Evolutionary conservation across 768 basidiomycete species (phyloP).

Genomic region (Flagelloscypha sp.): DNA sequence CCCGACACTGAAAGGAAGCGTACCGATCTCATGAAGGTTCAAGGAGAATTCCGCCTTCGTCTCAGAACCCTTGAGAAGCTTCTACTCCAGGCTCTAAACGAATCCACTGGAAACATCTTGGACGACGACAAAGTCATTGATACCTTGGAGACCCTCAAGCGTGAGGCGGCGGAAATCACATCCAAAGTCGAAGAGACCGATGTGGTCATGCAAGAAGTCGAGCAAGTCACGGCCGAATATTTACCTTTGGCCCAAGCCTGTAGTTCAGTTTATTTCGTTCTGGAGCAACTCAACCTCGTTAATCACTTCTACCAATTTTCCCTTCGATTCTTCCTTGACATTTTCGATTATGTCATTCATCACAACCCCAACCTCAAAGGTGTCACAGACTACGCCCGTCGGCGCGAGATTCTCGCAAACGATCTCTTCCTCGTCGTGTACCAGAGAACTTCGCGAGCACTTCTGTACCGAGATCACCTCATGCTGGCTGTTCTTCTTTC

Average conservation of each 20-base stretch:
- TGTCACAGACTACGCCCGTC: constrained; percentile 60
- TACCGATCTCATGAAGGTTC: constrained; percentile 94
- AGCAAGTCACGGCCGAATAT: constrained; percentile 92
- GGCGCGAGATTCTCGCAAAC: constrained; percentile 73
- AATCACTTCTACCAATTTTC: constrained; percentile 99
- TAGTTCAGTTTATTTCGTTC: constrained; percentile 93
- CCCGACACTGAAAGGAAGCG: constrained; percentile 94
- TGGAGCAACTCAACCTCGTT: constrained; percentile 89
- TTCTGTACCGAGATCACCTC: constrained; percentile 84
- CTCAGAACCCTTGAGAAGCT: constrained; percentile 89
- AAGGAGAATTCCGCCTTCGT: constrained; percentile 93
- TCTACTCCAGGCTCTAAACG: constrained; percentile 89
- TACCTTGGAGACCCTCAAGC: constrained; percentile 90
- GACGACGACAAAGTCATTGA: constrained; percentile 99
- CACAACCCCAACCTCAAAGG: constrained; percentile 85
- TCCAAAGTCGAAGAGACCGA: constrained; percentile 96
- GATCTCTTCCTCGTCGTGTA: constrained; percentile 89
- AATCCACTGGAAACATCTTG: constrained; percentile 92
- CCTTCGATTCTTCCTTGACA: constrained; percentile 93
- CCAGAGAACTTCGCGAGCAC: constrained; percentile 80
- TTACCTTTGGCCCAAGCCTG: constrained; percentile 91
- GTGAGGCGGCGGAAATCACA: constrained; percentile 93
- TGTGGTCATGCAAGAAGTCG: constrained; percentile 90
- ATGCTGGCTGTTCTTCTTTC: constrained; percentile 87
- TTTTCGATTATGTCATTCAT: constrained; percentile 91